Evolutionary conservation across 345 rosid genomes (phyloP).

Genomic region (Laguncularia racemosa): DNA sequence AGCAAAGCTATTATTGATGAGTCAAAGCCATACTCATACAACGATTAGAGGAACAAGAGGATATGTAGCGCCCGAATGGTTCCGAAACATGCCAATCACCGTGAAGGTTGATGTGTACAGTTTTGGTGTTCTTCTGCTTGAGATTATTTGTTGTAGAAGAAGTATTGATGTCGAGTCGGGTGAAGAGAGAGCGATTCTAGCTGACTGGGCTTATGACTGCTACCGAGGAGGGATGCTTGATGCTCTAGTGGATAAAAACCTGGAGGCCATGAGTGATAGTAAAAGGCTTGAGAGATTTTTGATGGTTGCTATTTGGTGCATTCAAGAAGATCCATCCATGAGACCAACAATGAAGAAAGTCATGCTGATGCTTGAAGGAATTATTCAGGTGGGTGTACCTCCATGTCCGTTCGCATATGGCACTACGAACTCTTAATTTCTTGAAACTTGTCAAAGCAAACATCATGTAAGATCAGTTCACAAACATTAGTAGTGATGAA

Average conservation of each 20-base stretch:
- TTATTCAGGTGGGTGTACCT: constrained; percentile 26
- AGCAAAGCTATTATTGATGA: constrained; percentile 33
- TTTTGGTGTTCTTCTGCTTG: neutral
- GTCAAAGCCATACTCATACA: constrained; percentile 36
- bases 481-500: no score
- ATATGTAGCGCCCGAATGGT: constrained; percentile 48
- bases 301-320: constrained; percentile 52
- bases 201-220: constrained; percentile 47
- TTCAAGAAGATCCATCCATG: constrained; percentile 39
- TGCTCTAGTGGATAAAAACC: constrained; percentile 20
- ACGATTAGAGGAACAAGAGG: constrained; percentile 44
- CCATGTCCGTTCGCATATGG: constrained; percentile 21
- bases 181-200: constrained; percentile 33
- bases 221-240: constrained; percentile 16
- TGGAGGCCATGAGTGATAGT: constrained; percentile 17
- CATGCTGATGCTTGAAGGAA: constrained; percentile 54
- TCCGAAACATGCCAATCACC: constrained; percentile 29
- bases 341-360: constrained; percentile 50
- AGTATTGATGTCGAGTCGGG: constrained; percentile 16
- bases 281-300: constrained; percentile 23
- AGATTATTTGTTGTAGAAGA: constrained; percentile 7
- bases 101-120: constrained; percentile 14
- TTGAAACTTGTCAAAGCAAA: no score
- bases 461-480: no score
- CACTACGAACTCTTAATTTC: neutral